These are phyloP conservation scores for Syncephalastrum contaminatum DNA, from an alignment of 371 early-diverging fungal species.

Conservation along the genomic window DNA sequence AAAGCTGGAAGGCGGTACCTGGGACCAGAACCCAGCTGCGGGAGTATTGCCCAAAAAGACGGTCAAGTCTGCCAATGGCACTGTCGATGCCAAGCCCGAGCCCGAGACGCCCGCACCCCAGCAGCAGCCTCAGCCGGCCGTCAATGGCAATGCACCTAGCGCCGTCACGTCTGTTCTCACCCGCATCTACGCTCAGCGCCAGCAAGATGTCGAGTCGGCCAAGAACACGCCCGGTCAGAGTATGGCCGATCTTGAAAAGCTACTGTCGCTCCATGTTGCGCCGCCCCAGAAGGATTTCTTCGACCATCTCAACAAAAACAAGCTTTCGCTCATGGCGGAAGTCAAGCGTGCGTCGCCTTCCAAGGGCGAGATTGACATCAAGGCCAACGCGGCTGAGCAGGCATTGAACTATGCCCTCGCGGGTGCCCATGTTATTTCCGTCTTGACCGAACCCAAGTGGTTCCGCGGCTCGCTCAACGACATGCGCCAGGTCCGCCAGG, in stretches of 20 bases:
- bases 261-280: slow-evolving; percentile 70
- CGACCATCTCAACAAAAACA: slow-evolving; percentile 58
- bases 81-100: slow-evolving; percentile 4
- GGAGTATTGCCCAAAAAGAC: slow-evolving; percentile 40
- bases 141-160: slow-evolving; percentile 6
- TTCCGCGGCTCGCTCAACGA: slow-evolving; percentile 93
- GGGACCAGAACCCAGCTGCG: slow-evolving; percentile 72
- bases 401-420: slow-evolving; percentile 84
- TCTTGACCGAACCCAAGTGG: slow-evolving; percentile 97
- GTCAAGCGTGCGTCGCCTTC: slow-evolving; percentile 97
- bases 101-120: slow-evolving; percentile 23
- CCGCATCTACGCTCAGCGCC: slow-evolving; percentile 77
- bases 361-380: slow-evolving; percentile 86
- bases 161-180: slow-evolving; percentile 49
- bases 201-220: slow-evolving; percentile 73
- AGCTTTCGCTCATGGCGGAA: slow-evolving; percentile 87
- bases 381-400: slow-evolving; percentile 83
- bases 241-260: slow-evolving; percentile 62
- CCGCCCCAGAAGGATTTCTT: slow-evolving; percentile 80
- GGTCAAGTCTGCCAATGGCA: slow-evolving; percentile 21
- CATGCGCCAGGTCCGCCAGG: slow-evolving; percentile 79
- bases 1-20: slow-evolving; percentile 78
- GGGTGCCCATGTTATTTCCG: slow-evolving; percentile 92
- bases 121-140: slow-evolving; percentile 5
- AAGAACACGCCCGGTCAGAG: slow-evolving; percentile 75